phyloP scores from a whole-genome alignment of 768 basidiomycete genomes.

The Nidularia pulvinata region DNA sequence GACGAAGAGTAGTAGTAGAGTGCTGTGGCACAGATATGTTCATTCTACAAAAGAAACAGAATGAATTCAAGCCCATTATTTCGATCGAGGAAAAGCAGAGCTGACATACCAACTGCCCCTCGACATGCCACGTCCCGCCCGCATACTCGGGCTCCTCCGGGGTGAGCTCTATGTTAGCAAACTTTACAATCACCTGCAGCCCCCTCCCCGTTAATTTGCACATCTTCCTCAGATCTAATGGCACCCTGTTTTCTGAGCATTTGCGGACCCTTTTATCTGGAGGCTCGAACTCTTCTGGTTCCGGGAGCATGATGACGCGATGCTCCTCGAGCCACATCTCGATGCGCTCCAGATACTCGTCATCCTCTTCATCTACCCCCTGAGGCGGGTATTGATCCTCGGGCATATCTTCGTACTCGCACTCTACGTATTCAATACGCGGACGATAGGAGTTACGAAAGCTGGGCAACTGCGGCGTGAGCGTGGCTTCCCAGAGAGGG shows the following conservation, averaged over 20 bases:
- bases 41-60: neutral
- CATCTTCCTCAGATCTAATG: neutral
- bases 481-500: slow-evolving; percentile 18
- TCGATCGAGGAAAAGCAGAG: too few relatives aligned
- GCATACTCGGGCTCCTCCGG: slow-evolving; percentile 10
- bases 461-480: neutral
- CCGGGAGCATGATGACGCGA: slow-evolving; percentile 5
- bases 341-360: slow-evolving; percentile 3
- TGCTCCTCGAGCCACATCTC: slow-evolving; percentile 5
- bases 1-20: slow-evolving; percentile 1
- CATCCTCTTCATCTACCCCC: slow-evolving; percentile 3
- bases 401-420: slow-evolving; percentile 8
- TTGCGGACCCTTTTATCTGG: neutral
- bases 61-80: too few relatives aligned
- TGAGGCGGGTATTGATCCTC: slow-evolving; percentile 6
- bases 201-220: slow-evolving; percentile 1
- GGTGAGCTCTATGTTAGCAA: slow-evolving; percentile 9
- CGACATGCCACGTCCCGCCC: slow-evolving; percentile 12
- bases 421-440: slow-evolving; percentile 4
- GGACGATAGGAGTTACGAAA: neutral
- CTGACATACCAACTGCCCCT: slow-evolving; percentile 14
- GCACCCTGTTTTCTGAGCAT: too few relatives aligned
- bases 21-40: neutral
- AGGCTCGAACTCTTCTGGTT: slow-evolving; percentile 4
- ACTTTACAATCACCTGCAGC: slow-evolving; percentile 11